Evolutionary conservation across 495 filamentous ascomycete genomes (phyloP).

Genomic region (Penicillium cosmopolitanum): DNA sequence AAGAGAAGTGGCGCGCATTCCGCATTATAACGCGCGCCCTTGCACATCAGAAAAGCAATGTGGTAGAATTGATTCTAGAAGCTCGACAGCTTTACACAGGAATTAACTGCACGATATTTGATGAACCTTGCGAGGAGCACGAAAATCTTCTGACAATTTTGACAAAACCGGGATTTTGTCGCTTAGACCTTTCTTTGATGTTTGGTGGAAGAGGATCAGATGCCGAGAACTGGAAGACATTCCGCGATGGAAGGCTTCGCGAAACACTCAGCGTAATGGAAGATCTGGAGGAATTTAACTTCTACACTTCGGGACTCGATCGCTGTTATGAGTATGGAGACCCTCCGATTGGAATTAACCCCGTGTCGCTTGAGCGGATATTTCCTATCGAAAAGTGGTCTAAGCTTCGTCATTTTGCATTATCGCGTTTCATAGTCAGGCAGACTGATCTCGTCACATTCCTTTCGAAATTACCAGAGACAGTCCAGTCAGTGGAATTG

Average conservation of each 20-base stretch:
- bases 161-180: constrained; percentile 12
- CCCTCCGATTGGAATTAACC: too few species aligned
- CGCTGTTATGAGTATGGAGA: too few species aligned
- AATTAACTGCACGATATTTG: constrained; percentile 20
- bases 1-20: constrained; percentile 19
- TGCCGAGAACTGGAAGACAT: constrained; percentile 14
- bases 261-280: constrained; percentile 7
- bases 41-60: constrained; percentile 14
- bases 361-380: too few species aligned
- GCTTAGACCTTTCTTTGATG: constrained; percentile 11
- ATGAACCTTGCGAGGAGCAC: constrained; percentile 21
- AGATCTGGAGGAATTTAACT: too few species aligned
- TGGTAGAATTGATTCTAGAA: constrained; percentile 18
- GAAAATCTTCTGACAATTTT: constrained; percentile 11
- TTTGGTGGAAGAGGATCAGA: constrained; percentile 4
- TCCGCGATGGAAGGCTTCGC: constrained; percentile 9
- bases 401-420: too few species aligned
- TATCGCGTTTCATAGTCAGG: too few species aligned
- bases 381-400: too few species aligned
- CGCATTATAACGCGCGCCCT: constrained; percentile 13
- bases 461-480: too few species aligned
- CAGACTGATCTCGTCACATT: too few species aligned
- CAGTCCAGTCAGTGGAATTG: too few species aligned
- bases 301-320: too few species aligned
- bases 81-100: constrained; percentile 14